Conservation (phyloP, 2,329 filamentous ascomycete genomes). For the Myriangium duriaei region DNA sequence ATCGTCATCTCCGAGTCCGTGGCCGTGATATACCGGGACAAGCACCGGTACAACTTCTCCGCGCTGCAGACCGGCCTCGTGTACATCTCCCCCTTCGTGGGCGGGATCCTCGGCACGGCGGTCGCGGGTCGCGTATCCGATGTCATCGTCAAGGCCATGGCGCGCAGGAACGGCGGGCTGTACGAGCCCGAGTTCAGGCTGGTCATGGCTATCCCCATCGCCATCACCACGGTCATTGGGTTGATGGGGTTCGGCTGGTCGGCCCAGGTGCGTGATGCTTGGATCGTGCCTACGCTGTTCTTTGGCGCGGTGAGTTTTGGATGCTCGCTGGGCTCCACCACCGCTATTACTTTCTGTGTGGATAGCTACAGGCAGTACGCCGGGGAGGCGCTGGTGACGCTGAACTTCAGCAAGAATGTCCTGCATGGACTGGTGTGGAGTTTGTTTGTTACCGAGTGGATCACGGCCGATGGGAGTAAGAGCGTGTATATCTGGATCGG, state of each 20-base stretch:
- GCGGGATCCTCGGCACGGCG: constrained; percentile 78
- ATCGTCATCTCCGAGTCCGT: constrained; percentile 89
- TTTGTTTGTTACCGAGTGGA: constrained; percentile 77
- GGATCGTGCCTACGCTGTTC: constrained; percentile 88
- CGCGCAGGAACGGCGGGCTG: constrained; percentile 74
- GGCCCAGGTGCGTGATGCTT: constrained; percentile 57
- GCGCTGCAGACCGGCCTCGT: constrained; percentile 71
- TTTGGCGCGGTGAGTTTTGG: constrained; percentile 89
- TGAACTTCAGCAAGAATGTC: constrained; percentile 92
- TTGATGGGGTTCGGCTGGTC: constrained; percentile 98
- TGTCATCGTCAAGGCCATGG: constrained; percentile 68
- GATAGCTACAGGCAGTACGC: constrained; percentile 90
- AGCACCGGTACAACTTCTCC: constrained; percentile 63
- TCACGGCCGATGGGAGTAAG: constrained; percentile 61
- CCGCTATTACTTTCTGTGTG: constrained; percentile 84
- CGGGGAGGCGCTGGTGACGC: constrained; percentile 81
- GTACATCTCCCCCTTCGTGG: constrained; percentile 82
- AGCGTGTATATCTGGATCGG: constrained; percentile 72
- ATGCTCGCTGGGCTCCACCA: constrained; percentile 80
- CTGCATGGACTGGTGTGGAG: constrained; percentile 82
- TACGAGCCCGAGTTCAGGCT: constrained; percentile 92
- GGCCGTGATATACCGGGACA: constrained; percentile 61
- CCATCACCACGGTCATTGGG: constrained; percentile 66
- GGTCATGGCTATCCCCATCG: constrained; percentile 73
- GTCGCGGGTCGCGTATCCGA: constrained; percentile 84